Base-by-base conservation (phyloP, 129 eudicot species). In the Oenanthe sinensis region DNA sequence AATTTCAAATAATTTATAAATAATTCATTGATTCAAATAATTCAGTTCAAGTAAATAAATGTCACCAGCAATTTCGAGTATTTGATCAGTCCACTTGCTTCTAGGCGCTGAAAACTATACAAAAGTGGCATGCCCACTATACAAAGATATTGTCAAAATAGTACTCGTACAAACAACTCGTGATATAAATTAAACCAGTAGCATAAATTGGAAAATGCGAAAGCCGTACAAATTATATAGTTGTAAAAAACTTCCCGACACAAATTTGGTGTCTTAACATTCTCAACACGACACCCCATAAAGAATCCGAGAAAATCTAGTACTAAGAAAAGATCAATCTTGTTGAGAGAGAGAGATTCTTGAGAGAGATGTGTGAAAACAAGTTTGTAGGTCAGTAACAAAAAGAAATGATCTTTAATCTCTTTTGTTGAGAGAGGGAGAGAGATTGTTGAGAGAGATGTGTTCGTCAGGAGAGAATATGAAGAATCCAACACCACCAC, bases 381-480 rank as follows among this genome's bases (percentile, higher is more conserved):
- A 33, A 33, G 36, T 33, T 39, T 3, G 5, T 39, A 39, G 10
- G 14, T n/a, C 58, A 50, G 58, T 50, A 16, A 5, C 36, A 1
- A 4, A 49, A 50, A 50, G 4, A 17, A 50, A 50, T 50, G 58
- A 50, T 50, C 22, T 50, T 17, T 55, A 7, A 22, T 58, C 30
- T 58, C 30, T 58, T 58, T 58, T 58, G 30, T 58, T 52, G 22
- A 52, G 58, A 5, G 58, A 50, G 58, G 4, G 63, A 54, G 33
- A n/a, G 67, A n/a, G 68, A 24, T 10, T 19, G 62, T 33, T 33
- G 36, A 48, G 77, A 72, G 40, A 75, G 63, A 80, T 81, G 77
- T 79, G 83, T 69, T 71, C 88, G 73, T 81, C 84, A 22, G 68
- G 68, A 60, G 68, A 60, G 68, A 24, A 12, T 22, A 43, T 24